Evolutionary conservation across 148 eudicot species (phyloP).

Genomic region (Vaccinium myrtillus): DNA sequence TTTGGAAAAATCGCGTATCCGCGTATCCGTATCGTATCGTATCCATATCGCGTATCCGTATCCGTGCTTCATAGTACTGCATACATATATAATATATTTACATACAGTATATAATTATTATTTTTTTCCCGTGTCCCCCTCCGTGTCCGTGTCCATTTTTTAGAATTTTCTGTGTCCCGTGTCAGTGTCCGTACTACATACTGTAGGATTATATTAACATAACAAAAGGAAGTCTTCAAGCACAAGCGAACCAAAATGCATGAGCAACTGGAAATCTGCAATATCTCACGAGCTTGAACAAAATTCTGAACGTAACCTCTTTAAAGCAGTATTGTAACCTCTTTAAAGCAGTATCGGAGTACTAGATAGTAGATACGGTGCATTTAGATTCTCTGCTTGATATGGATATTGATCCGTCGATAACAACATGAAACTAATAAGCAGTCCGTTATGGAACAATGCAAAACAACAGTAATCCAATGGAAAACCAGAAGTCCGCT

Average conservation of each 20-base stretch:
- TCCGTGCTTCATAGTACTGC: too few species aligned
- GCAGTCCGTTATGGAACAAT: background rate
- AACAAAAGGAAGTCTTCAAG: background rate
- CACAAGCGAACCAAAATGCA: background rate
- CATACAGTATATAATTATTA: too few species aligned
- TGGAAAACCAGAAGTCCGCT: background rate
- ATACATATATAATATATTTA: too few species aligned
- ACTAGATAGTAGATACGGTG: background rate
- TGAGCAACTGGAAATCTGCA: background rate
- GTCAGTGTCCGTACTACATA: too few species aligned
- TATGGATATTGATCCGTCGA: background rate
- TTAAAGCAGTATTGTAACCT: background rate
- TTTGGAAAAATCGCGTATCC: too few species aligned
- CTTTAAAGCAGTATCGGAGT: background rate
- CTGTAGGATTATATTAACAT: background rate
- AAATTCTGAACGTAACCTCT: background rate
- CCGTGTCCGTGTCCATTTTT: too few species aligned
- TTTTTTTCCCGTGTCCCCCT: too few species aligned
- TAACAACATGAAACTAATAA: background rate
- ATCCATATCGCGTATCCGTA: too few species aligned
- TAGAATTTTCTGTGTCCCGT: too few species aligned
- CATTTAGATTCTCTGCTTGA: background rate
- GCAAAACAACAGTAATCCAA: background rate
- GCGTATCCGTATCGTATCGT: too few species aligned
- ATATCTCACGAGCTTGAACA: background rate